phyloP scores from a whole-genome alignment of 345 rosid species.

The Citrus medica region DNA sequence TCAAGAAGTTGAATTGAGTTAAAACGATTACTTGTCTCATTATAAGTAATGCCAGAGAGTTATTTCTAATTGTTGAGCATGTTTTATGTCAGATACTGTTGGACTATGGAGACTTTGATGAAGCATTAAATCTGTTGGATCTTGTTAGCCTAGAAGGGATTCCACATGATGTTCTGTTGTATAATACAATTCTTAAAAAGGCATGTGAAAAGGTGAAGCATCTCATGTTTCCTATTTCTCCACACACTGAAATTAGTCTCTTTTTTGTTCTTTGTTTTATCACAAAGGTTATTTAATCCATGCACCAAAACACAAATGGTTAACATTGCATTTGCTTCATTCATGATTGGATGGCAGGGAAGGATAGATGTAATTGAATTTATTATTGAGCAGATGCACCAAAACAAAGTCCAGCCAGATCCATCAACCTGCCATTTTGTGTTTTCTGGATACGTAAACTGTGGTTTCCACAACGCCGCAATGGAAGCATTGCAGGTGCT shows the following conservation, averaged over 20 bases:
- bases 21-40: neutral
- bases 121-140: slow-evolving; percentile 54
- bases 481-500: too few species aligned
- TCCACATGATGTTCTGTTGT: slow-evolving; percentile 48
- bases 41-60: neutral
- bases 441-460: slow-evolving; percentile 23
- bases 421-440: slow-evolving; percentile 61
- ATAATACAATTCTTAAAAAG: slow-evolving; percentile 56
- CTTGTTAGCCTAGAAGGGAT: slow-evolving; percentile 44
- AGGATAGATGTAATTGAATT: slow-evolving; percentile 66
- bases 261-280: neutral
- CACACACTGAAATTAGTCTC: too few species aligned
- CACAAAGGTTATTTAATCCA: neutral
- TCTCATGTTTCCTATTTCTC: neutral
- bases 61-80: slow-evolving; percentile 3
- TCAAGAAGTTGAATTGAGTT: neutral
- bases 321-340: slow-evolving; percentile 1
- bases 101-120: slow-evolving; percentile 44
- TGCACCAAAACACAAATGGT: neutral
- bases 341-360: slow-evolving; percentile 31
- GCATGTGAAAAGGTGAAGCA: slow-evolving; percentile 48
- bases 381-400: slow-evolving; percentile 57
- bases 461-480: too few species aligned
- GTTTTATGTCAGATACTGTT: slow-evolving; percentile 46
- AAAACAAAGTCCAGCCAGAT: slow-evolving; percentile 58